Conservation (phyloP, 768 basidiomycete species). For the Psilocybe tampanensis region DNA sequence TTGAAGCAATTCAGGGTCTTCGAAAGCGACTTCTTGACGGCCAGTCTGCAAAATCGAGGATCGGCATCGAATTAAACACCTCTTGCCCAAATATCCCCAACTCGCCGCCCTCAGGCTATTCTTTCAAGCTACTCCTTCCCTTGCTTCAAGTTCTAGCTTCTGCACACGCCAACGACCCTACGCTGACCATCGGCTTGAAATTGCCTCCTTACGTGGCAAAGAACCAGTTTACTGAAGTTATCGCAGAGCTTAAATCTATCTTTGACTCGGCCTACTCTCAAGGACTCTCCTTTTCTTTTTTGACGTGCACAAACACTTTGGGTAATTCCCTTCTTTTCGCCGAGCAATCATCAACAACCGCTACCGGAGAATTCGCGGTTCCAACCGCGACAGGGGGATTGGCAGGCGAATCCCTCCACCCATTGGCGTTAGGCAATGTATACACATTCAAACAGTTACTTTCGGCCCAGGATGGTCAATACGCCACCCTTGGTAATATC, state of each 20-base stretch:
- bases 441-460: conserved; percentile 60
- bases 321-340: conserved; percentile 68
- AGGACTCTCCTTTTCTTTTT: conserved; percentile 59
- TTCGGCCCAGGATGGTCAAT: conserved; percentile 31
- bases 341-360: conserved; percentile 44
- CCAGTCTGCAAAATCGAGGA: conserved; percentile 28
- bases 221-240: conserved; percentile 59
- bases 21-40: conserved; percentile 41
- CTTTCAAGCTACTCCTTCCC: conserved; percentile 49
- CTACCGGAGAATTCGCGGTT: conserved; percentile 48
- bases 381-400: conserved; percentile 71
- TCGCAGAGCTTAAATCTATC: conserved; percentile 48
- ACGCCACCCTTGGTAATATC: conserved; percentile 46
- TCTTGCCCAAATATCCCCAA: conserved; percentile 80
- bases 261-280: conserved; percentile 21
- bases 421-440: conserved; percentile 80
- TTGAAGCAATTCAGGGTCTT: conserved; percentile 60
- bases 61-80: conserved; percentile 83
- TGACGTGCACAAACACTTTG: conserved; percentile 83
- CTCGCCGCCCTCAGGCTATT: conserved; percentile 68
- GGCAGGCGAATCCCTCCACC: conserved; percentile 76
- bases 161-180: conserved; percentile 48
- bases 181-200: conserved; percentile 74
- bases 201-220: conserved; percentile 73
- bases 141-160: conserved; percentile 58